Evolutionary conservation across 1,284 basidiomycete genomes (phyloP), one percentile per base, ranked within the genome.

Genomic region (Moesziomyces antarcticus): DNA sequence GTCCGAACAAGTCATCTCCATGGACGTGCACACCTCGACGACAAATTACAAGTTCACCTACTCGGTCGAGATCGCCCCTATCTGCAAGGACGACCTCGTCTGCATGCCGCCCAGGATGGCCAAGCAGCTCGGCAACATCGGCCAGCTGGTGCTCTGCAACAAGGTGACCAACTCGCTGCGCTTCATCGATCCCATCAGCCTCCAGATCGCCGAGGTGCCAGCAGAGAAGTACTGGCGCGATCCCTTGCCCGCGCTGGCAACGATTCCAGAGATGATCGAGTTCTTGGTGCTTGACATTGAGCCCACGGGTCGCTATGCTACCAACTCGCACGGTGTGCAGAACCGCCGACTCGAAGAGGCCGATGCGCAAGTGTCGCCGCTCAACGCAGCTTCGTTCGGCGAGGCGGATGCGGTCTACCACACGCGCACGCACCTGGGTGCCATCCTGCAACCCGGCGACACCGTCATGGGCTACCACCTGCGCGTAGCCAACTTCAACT

Each of bases 21-120:
- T 91, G 46, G 96, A 99, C 84, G 94, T 92, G 1, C 96, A 99
- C 85, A 90, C 91, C 43, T 90, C 89, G 73, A 97, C 94, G 1
- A 92, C 94, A 43, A 98, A 94, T 86, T 97, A 93, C 88, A 99
- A 97, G 86, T 96, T 93, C 85, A 95, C 94, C 5, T 99, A 95
- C 87, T 97, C 94, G 20, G 93, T 98, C 77, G 96, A 99, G 86
- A 97, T 99, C 78, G 90, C 92, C 7, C 94, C 96, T 0, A 90
- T 99, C 67, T 99, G 96, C 87, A 98, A 98, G 85, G 96, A 99
- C 84, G 96, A 99, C 84, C 89, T 99, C 42, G 92, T 98, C 37
- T 94, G 92, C 84, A 87, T 99, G 42, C 93, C 95, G 3, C 86
- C 87, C 21, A 92, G 92, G 81, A 89, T 91, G 74, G 94, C 96